phyloP scores from a whole-genome alignment of 257 asterid species.

The Solanum lycopersicoides region DNA sequence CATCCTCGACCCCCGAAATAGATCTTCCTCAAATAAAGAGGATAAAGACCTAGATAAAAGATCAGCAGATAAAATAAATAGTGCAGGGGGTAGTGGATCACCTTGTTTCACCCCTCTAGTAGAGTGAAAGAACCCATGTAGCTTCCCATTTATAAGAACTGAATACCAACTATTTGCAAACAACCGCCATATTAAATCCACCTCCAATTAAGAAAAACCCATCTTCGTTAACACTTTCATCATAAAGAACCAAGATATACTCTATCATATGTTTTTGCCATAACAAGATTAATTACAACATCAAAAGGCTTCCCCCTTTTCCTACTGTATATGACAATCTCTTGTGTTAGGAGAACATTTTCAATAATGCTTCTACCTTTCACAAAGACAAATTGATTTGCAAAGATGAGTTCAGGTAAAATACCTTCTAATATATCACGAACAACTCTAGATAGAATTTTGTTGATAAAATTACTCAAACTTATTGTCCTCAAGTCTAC shows the following conservation, averaged over 20 bases:
- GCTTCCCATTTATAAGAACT: not conserved
- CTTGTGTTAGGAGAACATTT: too few species aligned
- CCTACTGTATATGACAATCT: not conserved
- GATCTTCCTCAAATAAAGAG: too few species aligned
- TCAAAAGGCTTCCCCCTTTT: not conserved
- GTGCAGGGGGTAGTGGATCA: not conserved
- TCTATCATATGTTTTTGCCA: not conserved
- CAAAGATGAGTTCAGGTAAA: too few species aligned
- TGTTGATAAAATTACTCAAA: too few species aligned
- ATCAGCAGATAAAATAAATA: too few species aligned
- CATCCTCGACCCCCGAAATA: too few species aligned
- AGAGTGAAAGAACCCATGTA: not conserved
- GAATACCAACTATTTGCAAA: too few species aligned
- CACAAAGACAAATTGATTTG: not conserved
- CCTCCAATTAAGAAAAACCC: too few species aligned
- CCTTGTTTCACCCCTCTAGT: not conserved
- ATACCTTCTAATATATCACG: not conserved
- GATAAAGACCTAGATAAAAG: too few species aligned
- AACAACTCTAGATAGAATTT: too few species aligned
- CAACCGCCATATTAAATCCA: not conserved
- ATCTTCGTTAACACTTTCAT: not conserved
- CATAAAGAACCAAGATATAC: not conserved
- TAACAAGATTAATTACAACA: not conserved
- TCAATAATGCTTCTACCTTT: too few species aligned
- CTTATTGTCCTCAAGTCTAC: not conserved